phyloP scores from a whole-genome alignment of 2,329 filamentous ascomycete species.

The Bipolaris zeicola region DNA sequence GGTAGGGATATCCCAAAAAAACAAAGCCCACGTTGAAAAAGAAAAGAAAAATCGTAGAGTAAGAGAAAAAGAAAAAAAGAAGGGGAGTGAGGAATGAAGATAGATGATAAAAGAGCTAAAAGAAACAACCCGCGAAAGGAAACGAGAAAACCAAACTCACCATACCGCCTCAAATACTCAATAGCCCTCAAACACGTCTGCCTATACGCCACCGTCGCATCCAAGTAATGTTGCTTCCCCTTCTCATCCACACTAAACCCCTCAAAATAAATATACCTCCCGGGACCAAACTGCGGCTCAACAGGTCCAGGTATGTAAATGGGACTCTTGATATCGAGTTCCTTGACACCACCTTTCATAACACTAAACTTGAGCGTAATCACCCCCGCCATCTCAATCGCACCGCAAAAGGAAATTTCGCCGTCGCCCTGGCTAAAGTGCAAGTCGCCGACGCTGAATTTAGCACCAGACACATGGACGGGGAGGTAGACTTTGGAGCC shows the following conservation, averaged over 20 bases:
- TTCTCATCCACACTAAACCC: constrained; percentile 88
- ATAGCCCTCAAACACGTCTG: constrained; percentile 79
- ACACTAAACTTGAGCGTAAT: constrained; percentile 91
- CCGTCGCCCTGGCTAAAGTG: constrained; percentile 90
- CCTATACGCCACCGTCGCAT: constrained; percentile 83
- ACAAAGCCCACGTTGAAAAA: too few relatives aligned
- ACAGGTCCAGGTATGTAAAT: constrained; percentile 88
- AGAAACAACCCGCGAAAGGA: too few relatives aligned
- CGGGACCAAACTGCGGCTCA: constrained; percentile 84
- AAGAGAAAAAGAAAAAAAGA: background rate
- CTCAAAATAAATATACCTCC: constrained; percentile 82
- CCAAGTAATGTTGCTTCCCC: constrained; percentile 88
- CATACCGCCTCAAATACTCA: constrained; percentile 78
- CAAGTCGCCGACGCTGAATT: constrained; percentile 87
- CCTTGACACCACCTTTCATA: constrained; percentile 77
- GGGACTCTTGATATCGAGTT: constrained; percentile 78
- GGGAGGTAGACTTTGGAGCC: constrained; percentile 86
- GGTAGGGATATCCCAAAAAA: too few relatives aligned
- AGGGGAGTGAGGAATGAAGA: too few relatives aligned
- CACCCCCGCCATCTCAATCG: constrained; percentile 91
- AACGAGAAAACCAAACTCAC: constrained; percentile 41
- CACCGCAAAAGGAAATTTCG: constrained; percentile 76
- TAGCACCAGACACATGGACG: constrained; percentile 83
- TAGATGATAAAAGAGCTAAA: too few relatives aligned
- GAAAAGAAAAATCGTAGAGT: background rate